Evolutionary conservation across 495 filamentous ascomycete genomes (phyloP), one percentile per base, ranked within the genome.

Genomic region (Platismatia glauca): DNA sequence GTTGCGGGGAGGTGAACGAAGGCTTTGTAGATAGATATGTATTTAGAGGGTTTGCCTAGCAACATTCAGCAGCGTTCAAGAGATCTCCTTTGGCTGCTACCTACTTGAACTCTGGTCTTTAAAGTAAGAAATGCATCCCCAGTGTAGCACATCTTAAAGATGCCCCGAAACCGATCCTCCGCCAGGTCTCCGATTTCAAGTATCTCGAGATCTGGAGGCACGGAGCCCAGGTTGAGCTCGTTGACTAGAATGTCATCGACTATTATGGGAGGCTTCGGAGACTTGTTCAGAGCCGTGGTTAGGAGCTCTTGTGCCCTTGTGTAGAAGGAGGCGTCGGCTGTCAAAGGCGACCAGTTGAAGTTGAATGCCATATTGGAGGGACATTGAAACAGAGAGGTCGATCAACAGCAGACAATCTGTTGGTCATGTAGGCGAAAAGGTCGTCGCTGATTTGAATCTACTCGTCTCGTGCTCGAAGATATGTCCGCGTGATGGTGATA

Each of bases 331-430:
- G 90, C 91, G 79, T 96, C 90, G 68, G 92, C 92, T 75, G 92
- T 91, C 68, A 98, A 83, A 71, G 94, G 94, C 82, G 91, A 96
- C 94, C 94, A 98, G 91, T 97, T 98, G 89, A 98, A 97, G 81
- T 96, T 97, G 86, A 98, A 98, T 66, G 94, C 93, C 94, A 98
- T 98, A 29, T 50, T 57, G 20, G 41, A 34, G 41, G 24, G 7
- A 46, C 31, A 48, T 46, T 2, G 39, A 50, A 46, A 8, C 11
- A 33, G 15, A 20, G 27, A 20, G 16, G 50, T 29, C 3, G 20
- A 34, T 33, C 16, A 33, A 33, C 0, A 33, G 16, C 7, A 53
- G 16, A 33, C 29, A 33, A 4, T 53, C 29, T 18, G 20, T 3
- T 18, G 1, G 9, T 29, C 1, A 27, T 52, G 48, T 31, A 7